Conservation (phyloP, 768 basidiomycete genomes). For the Serendipita sp. region DNA sequence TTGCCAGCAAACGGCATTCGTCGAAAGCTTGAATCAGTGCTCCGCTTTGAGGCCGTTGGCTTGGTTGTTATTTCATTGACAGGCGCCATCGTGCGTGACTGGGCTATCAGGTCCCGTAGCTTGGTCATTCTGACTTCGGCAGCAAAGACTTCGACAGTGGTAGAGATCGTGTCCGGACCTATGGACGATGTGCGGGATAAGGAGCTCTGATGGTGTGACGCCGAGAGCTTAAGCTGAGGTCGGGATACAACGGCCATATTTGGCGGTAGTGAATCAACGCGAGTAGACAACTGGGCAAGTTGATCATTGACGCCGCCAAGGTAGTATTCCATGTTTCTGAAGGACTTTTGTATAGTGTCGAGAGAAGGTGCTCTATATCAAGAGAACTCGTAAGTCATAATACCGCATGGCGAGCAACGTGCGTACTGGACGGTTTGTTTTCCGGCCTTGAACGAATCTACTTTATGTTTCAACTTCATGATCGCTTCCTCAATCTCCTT, state of each 20-base stretch:
- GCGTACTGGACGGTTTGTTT: constrained; percentile 47
- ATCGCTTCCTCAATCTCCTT: constrained; percentile 69
- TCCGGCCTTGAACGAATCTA: constrained; percentile 44
- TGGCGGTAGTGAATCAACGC: constrained; percentile 15
- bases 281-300: constrained; percentile 20
- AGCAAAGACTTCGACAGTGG: not conserved
- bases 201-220: not conserved
- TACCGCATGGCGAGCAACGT: not conserved
- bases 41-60: not conserved
- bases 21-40: not conserved
- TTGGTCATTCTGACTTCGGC: not conserved
- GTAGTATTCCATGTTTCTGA: constrained; percentile 58
- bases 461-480: constrained; percentile 48
- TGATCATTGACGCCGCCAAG: constrained; percentile 17
- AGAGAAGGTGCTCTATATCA: constrained; percentile 56
- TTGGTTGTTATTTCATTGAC: not conserved
- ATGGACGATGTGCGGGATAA: not conserved
- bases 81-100: not conserved
- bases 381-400: not conserved
- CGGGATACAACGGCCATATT: not conserved
- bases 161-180: not conserved
- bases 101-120: not conserved
- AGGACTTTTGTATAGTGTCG: constrained; percentile 70
- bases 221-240: constrained; percentile 6
- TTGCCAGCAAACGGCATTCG: not conserved